Conservation (phyloP, 106 monocot genomes). For the Apostasia shenzhenica region DNA sequence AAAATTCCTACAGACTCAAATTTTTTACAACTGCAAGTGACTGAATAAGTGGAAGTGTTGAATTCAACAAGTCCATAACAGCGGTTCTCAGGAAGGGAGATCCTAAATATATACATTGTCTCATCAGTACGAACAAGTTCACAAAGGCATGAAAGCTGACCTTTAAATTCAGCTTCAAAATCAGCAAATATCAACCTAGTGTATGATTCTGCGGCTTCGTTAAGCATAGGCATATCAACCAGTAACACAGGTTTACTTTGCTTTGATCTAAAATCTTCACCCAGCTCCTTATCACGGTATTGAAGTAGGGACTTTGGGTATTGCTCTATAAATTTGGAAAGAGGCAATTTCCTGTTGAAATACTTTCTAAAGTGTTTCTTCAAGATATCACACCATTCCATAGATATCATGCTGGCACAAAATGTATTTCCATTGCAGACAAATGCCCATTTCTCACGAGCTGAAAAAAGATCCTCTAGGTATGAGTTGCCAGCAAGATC, state of each 20-base stretch:
- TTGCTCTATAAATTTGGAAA: conserved; percentile 33
- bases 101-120: conserved; percentile 20
- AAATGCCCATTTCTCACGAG: conserved; percentile 38
- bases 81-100: conserved; percentile 20
- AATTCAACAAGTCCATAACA: conserved; percentile 27
- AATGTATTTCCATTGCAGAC: conserved; percentile 27
- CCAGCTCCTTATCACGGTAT: conserved; percentile 31
- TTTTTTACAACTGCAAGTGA: conserved; percentile 34
- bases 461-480: conserved; percentile 23
- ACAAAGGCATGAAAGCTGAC: conserved; percentile 34
- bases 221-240: conserved; percentile 28
- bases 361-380: conserved; percentile 30
- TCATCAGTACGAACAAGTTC: conserved; percentile 22
- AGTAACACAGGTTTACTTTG: conserved; percentile 35
- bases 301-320: conserved; percentile 20
- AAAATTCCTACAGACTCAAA: conserved; percentile 30
- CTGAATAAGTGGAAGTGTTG: conserved; percentile 15
- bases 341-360: conserved; percentile 31
- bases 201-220: conserved; percentile 41
- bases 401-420: conserved; percentile 24
- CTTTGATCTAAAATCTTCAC: conserved; percentile 39
- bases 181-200: conserved; percentile 33
- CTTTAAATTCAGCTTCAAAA: conserved; percentile 37
- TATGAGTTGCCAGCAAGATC: conserved; percentile 32
- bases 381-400: conserved; percentile 32